phyloP scores from a whole-genome alignment of 495 filamentous ascomycete genomes.

The Aspergillus biplanus region DNA sequence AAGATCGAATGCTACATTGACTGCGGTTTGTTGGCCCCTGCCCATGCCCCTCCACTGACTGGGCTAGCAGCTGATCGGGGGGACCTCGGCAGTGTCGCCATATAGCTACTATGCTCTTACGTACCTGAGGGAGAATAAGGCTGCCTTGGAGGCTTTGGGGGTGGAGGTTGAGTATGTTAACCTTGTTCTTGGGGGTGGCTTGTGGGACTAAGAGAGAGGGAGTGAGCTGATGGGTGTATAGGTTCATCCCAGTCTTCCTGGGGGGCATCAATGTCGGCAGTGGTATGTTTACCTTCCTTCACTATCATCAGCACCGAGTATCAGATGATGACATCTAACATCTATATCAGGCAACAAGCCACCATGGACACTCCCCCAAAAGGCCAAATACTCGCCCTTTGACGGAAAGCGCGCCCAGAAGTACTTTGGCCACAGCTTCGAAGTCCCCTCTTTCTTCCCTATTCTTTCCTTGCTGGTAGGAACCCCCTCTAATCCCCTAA shows the following conservation, averaged over 20 bases:
- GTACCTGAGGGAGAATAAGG: conserved; percentile 59
- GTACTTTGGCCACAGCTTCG: conserved; percentile 52
- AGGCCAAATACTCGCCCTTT: conserved; percentile 58
- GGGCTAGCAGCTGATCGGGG: background rate
- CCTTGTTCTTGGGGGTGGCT: background rate
- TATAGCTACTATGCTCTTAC: conserved; percentile 69
- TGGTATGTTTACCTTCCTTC: conserved; percentile 43
- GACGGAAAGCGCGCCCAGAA: conserved; percentile 59
- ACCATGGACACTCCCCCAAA: conserved; percentile 70
- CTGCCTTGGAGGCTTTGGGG: conserved; percentile 55
- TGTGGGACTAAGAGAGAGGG: background rate
- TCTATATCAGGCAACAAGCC: conserved; percentile 65
- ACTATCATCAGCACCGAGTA: background rate
- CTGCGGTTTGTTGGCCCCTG: conserved; percentile 44
- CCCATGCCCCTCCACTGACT: background rate
- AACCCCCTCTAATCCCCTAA: background rate
- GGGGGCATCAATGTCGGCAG: conserved; percentile 69
- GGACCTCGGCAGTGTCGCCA: conserved; percentile 56
- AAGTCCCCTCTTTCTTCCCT: conserved; percentile 55
- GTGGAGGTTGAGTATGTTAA: conserved; percentile 62
- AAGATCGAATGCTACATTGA: conserved; percentile 67
- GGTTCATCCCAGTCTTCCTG: conserved; percentile 72
- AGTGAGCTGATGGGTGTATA: conserved; percentile 25
- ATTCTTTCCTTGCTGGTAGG: conserved; percentile 51
- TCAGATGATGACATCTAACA: background rate